Evolutionary conservation across 305 asterid species (phyloP).

Genomic region (Fraxinus dipetala): DNA sequence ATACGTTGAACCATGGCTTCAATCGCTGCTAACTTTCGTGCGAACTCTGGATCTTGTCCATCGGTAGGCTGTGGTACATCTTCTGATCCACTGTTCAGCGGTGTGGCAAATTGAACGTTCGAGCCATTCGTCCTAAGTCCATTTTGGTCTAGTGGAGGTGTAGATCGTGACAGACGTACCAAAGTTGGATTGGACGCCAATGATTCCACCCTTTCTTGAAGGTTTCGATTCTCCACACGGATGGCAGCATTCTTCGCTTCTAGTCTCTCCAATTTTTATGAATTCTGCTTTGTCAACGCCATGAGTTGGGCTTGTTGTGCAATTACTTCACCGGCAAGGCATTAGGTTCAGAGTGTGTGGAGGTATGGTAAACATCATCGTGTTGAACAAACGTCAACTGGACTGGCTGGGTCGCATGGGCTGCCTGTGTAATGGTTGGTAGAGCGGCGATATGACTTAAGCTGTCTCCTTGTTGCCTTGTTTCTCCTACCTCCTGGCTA

Average conservation of each 20-base stretch:
- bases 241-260: background rate
- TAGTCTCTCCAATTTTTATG: background rate
- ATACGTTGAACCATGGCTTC: background rate
- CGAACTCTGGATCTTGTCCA: background rate
- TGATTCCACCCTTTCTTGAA: background rate
- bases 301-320: background rate
- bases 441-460: background rate
- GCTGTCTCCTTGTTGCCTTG: background rate
- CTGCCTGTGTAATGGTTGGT: background rate
- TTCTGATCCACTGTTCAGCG: background rate
- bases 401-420: background rate
- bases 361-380: background rate
- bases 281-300: background rate
- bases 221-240: too few species aligned
- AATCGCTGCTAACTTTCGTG: background rate
- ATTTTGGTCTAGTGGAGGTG: too few species aligned
- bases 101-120: too few species aligned
- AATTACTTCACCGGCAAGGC: rapidly evolving
- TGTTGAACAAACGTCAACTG: too few species aligned
- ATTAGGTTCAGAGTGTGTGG: background rate
- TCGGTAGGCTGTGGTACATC: too few species aligned
- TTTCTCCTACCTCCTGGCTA: background rate
- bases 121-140: background rate
- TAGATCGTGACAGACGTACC: background rate
- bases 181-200: background rate